Evolutionary conservation across 768 basidiomycete species (phyloP), one percentile per base, ranked within the genome.

Genomic region (Trichaptum fuscoviolaceum): DNA sequence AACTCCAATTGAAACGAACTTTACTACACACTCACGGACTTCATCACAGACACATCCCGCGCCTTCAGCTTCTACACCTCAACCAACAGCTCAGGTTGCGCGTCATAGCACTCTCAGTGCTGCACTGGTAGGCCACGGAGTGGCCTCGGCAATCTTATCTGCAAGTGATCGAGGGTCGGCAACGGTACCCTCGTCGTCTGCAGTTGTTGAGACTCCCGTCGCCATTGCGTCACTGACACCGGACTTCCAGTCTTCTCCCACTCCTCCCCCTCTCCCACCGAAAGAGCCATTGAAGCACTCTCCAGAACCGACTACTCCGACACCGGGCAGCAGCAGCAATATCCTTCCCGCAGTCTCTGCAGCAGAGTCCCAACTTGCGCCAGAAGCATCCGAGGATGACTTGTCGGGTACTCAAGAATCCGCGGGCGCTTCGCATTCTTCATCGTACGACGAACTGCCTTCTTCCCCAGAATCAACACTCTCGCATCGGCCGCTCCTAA

Each of bases 391-490:
- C 42, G 42, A 30, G 30, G 30, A 52, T 20, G 42, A 52, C 42
- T 15, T 20, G 20, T 52, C 42, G 20, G 20, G 3, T 52, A 12
- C 20, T 15, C 42, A 20, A 52, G 42, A 52, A 52, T 3, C 42
- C 20, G 42, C 42, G 42, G 20, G 20, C 10, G 42, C 42, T 52
- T 52, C 42, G 42, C 42, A 20, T 52, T 52, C 42, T 2, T 30
- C 30, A 30, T 73, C 76, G 66, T 84, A 82, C 70, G 81, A 80
- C 65, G 73, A 76, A 61, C 73, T 83, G 52, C 79, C 79, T 57
- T 83, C 84, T 63, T 81, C 82, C 30, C 80, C 80, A 4, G 82
- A 82, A 62, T 82, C 80, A 1, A 72, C 75, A 23, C 64, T 79
- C 58, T 75, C 75, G 25, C 76, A 77, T 70, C 79, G 78, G 69